Evolutionary conservation across 305 asterid species (phyloP).

Genomic region (Nicotiana rustica): DNA sequence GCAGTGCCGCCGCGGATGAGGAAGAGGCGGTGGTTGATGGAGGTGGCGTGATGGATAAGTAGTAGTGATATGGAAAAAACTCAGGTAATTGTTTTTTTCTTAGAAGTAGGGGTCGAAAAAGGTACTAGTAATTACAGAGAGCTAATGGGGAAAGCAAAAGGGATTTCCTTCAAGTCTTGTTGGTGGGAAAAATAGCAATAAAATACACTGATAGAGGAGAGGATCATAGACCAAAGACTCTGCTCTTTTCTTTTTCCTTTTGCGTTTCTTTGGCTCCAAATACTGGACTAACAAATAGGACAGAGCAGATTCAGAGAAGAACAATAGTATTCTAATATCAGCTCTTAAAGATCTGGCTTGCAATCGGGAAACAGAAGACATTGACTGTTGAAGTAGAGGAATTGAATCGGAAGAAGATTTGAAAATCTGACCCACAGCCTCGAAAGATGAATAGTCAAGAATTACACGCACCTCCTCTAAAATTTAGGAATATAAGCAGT

Average conservation of each 20-base stretch:
- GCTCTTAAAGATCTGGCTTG: not conserved
- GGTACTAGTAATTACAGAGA: not conserved
- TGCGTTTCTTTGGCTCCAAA: not conserved
- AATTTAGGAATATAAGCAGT: not conserved
- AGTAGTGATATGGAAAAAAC: not conserved
- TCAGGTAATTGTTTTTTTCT: not conserved
- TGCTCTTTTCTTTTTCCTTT: not conserved
- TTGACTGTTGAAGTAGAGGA: not conserved
- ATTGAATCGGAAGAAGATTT: not conserved
- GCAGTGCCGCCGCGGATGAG: too few relatives aligned
- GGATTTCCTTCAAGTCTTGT: not conserved
- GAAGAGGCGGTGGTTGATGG: too few relatives aligned
- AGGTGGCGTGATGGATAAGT: too few relatives aligned
- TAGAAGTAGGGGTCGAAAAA: not conserved
- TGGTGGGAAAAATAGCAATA: not conserved
- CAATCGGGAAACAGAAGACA: not conserved
- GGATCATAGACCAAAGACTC: not conserved
- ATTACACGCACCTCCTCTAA: not conserved
- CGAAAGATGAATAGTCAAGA: not conserved
- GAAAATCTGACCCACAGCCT: not conserved
- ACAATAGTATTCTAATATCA: not conserved
- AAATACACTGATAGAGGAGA: not conserved
- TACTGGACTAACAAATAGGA: not conserved
- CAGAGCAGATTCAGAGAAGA: not conserved
- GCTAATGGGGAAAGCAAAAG: not conserved